Evolutionary conservation across 768 basidiomycete species (phyloP).

Genomic region (Boletus speciosus): DNA sequence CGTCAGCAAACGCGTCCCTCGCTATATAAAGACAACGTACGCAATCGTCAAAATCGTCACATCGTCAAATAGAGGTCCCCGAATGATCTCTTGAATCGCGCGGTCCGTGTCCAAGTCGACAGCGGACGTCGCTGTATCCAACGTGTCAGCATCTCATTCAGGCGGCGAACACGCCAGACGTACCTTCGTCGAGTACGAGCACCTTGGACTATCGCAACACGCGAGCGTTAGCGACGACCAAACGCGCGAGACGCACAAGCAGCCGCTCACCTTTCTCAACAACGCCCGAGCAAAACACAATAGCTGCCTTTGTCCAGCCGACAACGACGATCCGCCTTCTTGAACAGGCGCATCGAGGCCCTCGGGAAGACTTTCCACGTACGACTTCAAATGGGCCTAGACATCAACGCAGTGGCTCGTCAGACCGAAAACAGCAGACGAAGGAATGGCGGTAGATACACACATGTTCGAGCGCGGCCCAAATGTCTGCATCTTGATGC

Average conservation of each 20-base stretch:
- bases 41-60: constrained; percentile 88
- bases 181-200: constrained; percentile 90
- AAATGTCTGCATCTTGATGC: constrained; percentile 77
- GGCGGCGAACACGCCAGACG: neutral
- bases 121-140: constrained; percentile 68
- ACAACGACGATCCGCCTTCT: constrained; percentile 80
- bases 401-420: neutral
- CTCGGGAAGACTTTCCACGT: constrained; percentile 60
- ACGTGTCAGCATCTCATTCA: neutral
- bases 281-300: constrained; percentile 87
- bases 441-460: neutral
- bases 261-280: constrained; percentile 55
- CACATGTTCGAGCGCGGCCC: constrained; percentile 77
- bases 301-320: constrained; percentile 82
- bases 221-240: neutral
- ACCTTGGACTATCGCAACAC: constrained; percentile 60
- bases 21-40: constrained; percentile 39
- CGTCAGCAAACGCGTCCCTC: neutral
- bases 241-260: accelerated
- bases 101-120: constrained; percentile 89
- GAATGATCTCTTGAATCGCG: constrained; percentile 84
- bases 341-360: constrained; percentile 69
- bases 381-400: constrained; percentile 66
- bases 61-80: constrained; percentile 69
- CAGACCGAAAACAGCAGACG: neutral